Evolutionary conservation across 129 eudicot species (phyloP), one percentile per base, ranked within the genome.

Genomic region (Tagetes erecta): DNA sequence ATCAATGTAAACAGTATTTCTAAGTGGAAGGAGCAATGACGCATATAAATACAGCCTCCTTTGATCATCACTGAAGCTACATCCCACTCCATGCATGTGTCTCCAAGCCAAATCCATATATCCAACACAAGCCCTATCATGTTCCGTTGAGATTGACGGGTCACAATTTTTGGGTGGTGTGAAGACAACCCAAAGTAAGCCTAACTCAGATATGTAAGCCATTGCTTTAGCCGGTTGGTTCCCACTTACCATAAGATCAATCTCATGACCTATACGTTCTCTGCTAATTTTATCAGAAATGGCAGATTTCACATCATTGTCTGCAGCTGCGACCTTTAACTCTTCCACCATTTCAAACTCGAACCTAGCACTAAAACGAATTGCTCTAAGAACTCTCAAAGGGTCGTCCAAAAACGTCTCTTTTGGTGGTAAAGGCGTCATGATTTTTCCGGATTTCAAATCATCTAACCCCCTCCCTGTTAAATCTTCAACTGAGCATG

Each of bases 21-120:
- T 80, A 27, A 88, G 82, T 56, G 99, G 99, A 27, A 95, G 74
- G 50, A 95, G 68, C 76, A 95, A 72, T 0, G 96, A 88, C 71
- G 97, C 92, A 42, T 68, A 76, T 49, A 68, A 44, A 63, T 50
- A 74, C 39, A 74, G 63, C 31, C 78, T 74, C 71, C 63, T 64
- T 31, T 75, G 72, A 14, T 75, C 72, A 39, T 75, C 72, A 39
- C 42, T 50, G 39, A 39, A 64, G 38, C 65, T 63, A 34, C 71
- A 74, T 47, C 47, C 52, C 3, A 74, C 40, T 14, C n/a, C 79
- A 27, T 0, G 64, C 72, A 75, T 64, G 51, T 64, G 76, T 69
- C 67, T 75, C 73, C 71, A 75, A 1, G 52, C 80, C 34, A 70
- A 13, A 60, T 60, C 62, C 72, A 75, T 75, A 75, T 39, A 68